phyloP scores from a whole-genome alignment of 2,329 filamentous ascomycete genomes.

The Pyrenochaeta sp. region DNA sequence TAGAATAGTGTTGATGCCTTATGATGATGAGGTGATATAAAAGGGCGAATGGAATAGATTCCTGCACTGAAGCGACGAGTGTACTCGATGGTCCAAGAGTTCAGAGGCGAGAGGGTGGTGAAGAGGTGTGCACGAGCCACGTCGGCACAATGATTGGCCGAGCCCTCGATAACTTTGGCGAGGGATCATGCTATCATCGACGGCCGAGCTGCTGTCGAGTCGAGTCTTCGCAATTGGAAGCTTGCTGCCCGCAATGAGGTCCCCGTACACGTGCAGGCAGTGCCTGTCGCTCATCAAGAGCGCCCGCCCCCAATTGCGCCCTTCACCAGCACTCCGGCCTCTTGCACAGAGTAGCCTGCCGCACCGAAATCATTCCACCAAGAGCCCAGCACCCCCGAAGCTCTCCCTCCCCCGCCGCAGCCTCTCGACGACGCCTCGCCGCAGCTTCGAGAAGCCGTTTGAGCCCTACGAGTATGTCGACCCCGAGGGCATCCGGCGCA shows the following conservation, averaged over 20 bases:
- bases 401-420: constrained; percentile 33
- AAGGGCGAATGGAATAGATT: no score
- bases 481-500: constrained; percentile 43
- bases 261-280: constrained; percentile 51
- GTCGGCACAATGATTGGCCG: constrained; percentile 21
- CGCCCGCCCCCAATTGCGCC: constrained; percentile 35
- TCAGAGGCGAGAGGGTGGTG: no score
- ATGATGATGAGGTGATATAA: no score
- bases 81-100: no score
- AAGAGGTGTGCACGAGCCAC: not conserved
- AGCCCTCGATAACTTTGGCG: constrained; percentile 17
- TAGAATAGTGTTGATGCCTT: no score
- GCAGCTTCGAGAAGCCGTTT: constrained; percentile 36
- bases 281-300: constrained; percentile 47
- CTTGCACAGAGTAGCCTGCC: constrained; percentile 30
- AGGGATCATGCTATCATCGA: constrained; percentile 24
- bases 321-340: constrained; percentile 28
- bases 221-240: constrained; percentile 17
- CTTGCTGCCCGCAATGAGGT: constrained; percentile 42
- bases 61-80: no score
- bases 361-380: constrained; percentile 44
- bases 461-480: constrained; percentile 47
- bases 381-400: constrained; percentile 32
- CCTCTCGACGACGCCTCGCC: constrained; percentile 42
- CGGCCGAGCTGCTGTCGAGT: no score